Evolutionary conservation across 2,329 filamentous ascomycete species (phyloP).

Genomic region (Curvularia spicifera): DNA sequence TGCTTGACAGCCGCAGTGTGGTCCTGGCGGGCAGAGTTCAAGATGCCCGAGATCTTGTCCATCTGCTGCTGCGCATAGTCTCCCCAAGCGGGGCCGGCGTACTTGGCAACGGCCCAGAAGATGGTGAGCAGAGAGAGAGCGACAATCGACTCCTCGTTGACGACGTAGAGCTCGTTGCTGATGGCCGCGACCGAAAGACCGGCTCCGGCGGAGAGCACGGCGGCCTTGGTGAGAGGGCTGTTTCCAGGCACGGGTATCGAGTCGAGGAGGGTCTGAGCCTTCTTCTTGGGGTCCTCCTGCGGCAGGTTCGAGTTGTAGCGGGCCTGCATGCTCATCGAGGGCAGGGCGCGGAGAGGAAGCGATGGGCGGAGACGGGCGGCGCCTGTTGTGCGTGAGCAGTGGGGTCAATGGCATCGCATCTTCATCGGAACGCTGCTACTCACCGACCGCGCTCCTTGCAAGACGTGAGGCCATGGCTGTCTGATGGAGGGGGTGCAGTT

Average conservation of each 20-base stretch:
- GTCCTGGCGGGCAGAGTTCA: constrained; percentile 92
- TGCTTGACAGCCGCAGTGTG: constrained; percentile 95
- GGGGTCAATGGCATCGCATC: constrained; percentile 51
- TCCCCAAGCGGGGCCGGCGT: constrained; percentile 87
- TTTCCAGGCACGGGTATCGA: constrained; percentile 90
- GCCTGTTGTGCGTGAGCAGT: constrained; percentile 62
- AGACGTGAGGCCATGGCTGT: constrained; percentile 96
- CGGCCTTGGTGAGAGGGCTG: constrained; percentile 92
- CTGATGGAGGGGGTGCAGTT: constrained; percentile 50
- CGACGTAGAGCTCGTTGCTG: constrained; percentile 99
- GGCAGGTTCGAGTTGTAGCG: constrained; percentile 80
- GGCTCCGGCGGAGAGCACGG: constrained; percentile 91
- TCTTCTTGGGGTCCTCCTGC: constrained; percentile 89
- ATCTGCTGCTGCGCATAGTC: constrained; percentile 90
- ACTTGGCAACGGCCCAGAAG: constrained; percentile 91
- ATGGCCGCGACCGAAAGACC: constrained; percentile 92
- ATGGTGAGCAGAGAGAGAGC: constrained; percentile 91
- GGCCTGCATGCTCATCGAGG: constrained; percentile 73
- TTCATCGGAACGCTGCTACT: constrained; percentile 54
- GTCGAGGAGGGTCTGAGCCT: constrained; percentile 94
- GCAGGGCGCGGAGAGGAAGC: constrained; percentile 75
- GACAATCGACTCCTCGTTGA: constrained; percentile 98
- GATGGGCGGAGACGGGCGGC: constrained; percentile 83
- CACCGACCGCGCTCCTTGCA: constrained; percentile 94
- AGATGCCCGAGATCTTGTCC: constrained; percentile 90